Percentiles rank a stretch among this genome's conserved stretches.
Conservation (phyloP, 2,329 filamentous ascomycete genomes). For the Tympanopsis confertula region DNA sequence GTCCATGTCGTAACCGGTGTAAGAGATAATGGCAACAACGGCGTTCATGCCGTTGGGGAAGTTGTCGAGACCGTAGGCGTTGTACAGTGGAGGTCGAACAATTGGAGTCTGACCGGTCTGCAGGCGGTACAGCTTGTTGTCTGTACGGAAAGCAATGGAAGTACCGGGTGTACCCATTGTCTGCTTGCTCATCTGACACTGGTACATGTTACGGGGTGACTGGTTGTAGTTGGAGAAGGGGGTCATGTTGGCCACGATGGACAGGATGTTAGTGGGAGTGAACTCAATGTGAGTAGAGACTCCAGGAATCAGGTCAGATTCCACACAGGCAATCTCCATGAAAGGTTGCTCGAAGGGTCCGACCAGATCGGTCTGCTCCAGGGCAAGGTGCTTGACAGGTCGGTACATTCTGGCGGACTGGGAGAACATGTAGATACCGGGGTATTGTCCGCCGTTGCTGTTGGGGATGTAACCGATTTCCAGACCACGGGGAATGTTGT, state of each 20-base stretch:
- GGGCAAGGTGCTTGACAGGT: constrained; percentile 80
- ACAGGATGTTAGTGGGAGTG: constrained; percentile 90
- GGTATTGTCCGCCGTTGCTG: constrained; percentile 86
- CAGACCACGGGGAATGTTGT: constrained; percentile 69
- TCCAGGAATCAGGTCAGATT: constrained; percentile 75
- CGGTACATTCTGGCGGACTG: constrained; percentile 76
- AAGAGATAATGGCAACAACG: constrained; percentile 93
- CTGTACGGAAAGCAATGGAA: constrained; percentile 73
- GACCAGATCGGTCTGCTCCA: constrained; percentile 77
- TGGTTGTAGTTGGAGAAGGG: constrained; percentile 99
- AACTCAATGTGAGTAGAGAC: constrained; percentile 89
- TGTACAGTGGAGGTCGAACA: constrained; percentile 83
- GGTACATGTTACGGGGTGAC: constrained; percentile 97
- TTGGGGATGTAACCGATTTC: constrained; percentile 87
- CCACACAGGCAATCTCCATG: constrained; percentile 93
- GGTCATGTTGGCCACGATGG: constrained; percentile 95
- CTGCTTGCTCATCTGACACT: constrained; percentile 99
- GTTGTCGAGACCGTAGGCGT: constrained; percentile 92
- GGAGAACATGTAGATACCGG: constrained; percentile 87
- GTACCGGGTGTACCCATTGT: constrained; percentile 95
- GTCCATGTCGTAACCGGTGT: constrained; percentile 99
- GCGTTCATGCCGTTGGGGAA: constrained; percentile 95
- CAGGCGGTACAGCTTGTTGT: constrained; percentile 92
- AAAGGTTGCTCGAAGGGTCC: constrained; percentile 93
- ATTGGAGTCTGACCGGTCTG: constrained; percentile 95